Conservation (phyloP, 169 alveolate species). For the Neospora caninum region DNA sequence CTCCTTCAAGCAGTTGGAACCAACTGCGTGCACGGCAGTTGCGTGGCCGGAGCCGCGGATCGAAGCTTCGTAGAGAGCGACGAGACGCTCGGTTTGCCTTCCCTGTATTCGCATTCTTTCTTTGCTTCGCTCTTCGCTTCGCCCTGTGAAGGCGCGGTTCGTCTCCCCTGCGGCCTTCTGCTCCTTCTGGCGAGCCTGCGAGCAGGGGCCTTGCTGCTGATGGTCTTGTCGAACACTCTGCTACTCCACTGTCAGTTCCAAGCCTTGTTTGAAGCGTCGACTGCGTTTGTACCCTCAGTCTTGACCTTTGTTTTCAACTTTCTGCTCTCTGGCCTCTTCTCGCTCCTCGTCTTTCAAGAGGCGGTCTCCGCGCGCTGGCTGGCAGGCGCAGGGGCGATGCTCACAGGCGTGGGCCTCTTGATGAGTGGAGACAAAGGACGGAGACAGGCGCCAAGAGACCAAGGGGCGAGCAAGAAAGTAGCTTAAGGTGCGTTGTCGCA, state of each 20-base stretch:
- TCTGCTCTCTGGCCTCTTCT: slow-evolving; percentile 40
- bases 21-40: neutral
- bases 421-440: neutral
- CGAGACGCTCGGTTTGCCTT: neutral
- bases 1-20: neutral
- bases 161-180: neutral
- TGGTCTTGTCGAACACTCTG: neutral
- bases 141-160: neutral
- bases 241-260: slow-evolving; percentile 18
- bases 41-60: neutral
- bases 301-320: slow-evolving; percentile 47
- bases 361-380: slow-evolving; percentile 39
- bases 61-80: neutral
- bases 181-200: slow-evolving; percentile 13
- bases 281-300: slow-evolving; percentile 32
- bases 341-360: slow-evolving; percentile 52
- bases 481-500: too few relatives aligned
- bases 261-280: neutral
- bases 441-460: neutral
- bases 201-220: neutral
- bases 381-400: slow-evolving; percentile 64
- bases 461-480: too few relatives aligned
- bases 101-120: neutral
- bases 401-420: slow-evolving; percentile 58
- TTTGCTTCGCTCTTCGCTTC: neutral